Base-by-base conservation (phyloP, 768 basidiomycete genomes). In the Hypsizygus marmoreus region DNA sequence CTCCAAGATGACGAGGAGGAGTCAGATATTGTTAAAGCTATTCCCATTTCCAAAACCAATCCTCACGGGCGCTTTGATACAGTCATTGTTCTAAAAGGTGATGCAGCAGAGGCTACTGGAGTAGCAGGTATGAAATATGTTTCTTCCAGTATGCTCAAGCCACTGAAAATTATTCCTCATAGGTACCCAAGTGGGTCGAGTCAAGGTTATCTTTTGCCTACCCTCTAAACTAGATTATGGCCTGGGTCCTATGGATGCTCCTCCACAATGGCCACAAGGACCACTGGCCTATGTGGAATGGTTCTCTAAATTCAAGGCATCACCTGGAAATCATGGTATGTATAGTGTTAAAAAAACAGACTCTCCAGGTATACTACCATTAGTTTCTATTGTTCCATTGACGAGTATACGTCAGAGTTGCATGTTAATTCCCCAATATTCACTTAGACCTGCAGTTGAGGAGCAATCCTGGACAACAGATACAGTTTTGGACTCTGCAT, bases 11-110 rank as follows among this genome's bases (percentile, higher is more conserved):
- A 57, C 6, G 47, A 50, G 9, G 54, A 57, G 16, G 39, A 48
- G 36, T 35, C 47, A 9, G 47, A 58, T 35, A 31, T 53, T 23
- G 48, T 62, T 9, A 60, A 56, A 42, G 60, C 61, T 16, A 44
- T 53, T 37, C 50, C 56, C 4, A 37, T 17, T n/a, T 47, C 55
- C 9, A 22, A 28, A 24, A 19, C 38, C 9, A 19, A 20, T 43
- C 42, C 56, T 19, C n/a, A 43, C 49, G 51, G 60, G 1, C 44
- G 53, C 0, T 64, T 63, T 57, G 62, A 66, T 43, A 60, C 60
- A 26, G 56, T 60, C 2, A 44, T 64, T 19, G 54, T 47, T 5
- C 37, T 57, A 8, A 19, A 39, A n/a, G 36, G 34, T 3, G 37
- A 56, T 29, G 33, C 26, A 35, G 62, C 62, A 13, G 55, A 63